Evolutionary conservation across 768 basidiomycete genomes (phyloP), one percentile per base, ranked within the genome.

Genomic region (Xerocomellus dryophilus): DNA sequence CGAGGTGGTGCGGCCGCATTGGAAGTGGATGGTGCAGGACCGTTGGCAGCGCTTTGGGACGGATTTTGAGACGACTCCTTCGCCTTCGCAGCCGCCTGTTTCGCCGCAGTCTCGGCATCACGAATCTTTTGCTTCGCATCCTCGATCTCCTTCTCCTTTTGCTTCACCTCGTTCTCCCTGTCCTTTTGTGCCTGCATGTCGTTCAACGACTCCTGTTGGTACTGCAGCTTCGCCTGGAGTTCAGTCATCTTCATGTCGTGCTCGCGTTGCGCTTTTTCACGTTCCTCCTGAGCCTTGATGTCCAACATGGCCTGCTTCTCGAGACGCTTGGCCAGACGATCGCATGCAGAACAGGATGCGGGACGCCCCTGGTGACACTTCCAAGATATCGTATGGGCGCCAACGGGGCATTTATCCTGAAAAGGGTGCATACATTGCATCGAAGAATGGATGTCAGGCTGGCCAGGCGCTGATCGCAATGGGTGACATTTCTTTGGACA

Each of bases 401-500:
- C 73, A 2, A 62, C 53, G 1, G 61, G 32, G 61, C 86, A 88
- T 38, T 67, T 72, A 0, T 63, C 64, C 6, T 63, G 48, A 21
- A 81, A 49, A 20, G 66, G 56, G 10, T 70, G 61, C 29, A 64
- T 57, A 66, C 87, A 88, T 0, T 45, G 42, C 74, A 82, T 78
- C 20, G 50, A 25, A 1, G 47, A 8, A 27, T 68, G 66, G 5
- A 59, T 14, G 38, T 68, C 61, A 1, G 60, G 64, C 3, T 58
- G 53, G 4, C 66, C 82, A 76, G 18, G 80, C 75, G 61, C 85
- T 76, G 52, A 82, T 76, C 50, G 56, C 59, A 14, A 51, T 50
- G 79, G 79, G 63, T 89, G 87, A 54, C 86, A 89, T 64, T 79
- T 86, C 2, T 76, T 82, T 0, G 78, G 76, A 58, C 86, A 89